Evolutionary conservation across 2,329 filamentous ascomycete genomes (phyloP), one percentile per base, ranked within the genome.

Genomic region (Lasiodiplodia citricola): DNA sequence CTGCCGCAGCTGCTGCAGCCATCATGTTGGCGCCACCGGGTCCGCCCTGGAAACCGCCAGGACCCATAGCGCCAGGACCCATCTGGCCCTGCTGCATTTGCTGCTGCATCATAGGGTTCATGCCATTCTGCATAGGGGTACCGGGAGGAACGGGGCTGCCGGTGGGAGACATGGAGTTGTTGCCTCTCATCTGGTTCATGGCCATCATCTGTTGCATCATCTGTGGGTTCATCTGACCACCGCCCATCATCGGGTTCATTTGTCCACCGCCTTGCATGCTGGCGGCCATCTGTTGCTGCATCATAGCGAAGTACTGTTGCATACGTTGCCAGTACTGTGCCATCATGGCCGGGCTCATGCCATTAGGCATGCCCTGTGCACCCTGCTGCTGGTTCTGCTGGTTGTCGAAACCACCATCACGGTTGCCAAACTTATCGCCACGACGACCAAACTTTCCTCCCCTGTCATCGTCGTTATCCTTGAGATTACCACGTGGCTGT

Each of bases 311-410:
- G 81, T 97, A 97, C 79, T 97, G 93, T 81, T 99, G 96, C 95
- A 99, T 98, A 58, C 94, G 90, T 80, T 97, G 93, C 89, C 96
- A 97, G 82, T 98, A 97, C 79, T 97, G 94, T 2, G 96, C 96
- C 94, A 98, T 97, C 85, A 97, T 91, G 76, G 97, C 94, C 0
- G 95, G 95, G 23, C 92, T 96, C 92, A 98, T 96, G 71, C 91
- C 91, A 76, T 83, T 80, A 10, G 56, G 56, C 37, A 70, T 74
- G 60, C 73, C 76, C 68, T 78, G 80, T 71, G 78, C 68, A 18
- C 69, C 71, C 68, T 83, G 83, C 62, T 80, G 80, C 69, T 82
- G 81, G 69, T 80, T 80, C 54, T 85, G 82, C 70, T 87, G 85
- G 66, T 81, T 79, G 51, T 81, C 80, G 70, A 78, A 81, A 70